Evolutionary conservation across 352 stramenopile genomes (phyloP), one percentile per base, ranked within the genome.

Genomic region (Elongisporangium anandrum): DNA sequence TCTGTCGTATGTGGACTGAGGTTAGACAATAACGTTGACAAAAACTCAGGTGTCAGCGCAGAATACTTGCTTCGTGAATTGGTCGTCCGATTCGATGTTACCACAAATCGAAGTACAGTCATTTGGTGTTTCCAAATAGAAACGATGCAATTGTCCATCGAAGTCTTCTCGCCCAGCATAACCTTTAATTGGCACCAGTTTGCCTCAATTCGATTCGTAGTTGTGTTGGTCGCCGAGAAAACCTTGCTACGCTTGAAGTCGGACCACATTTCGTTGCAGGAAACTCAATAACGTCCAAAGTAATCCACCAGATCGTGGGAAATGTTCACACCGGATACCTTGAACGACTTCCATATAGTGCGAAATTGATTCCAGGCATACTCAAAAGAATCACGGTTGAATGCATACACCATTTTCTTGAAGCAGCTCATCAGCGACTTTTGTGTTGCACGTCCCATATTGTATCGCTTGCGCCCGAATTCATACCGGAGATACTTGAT

Each of bases 171-270:
- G 13, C 9, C 9, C 29, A 21, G 49, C 15, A 54, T 34, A 48
- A 45, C 5, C 45, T 65, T 65, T 3, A 65, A 19, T 29, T 60
- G 59, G 47, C 39, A 47, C 53, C 53, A 65, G 20, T 56, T 57
- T 0, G 24, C 22, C 39, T 60, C 59, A 20, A 60, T 52, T 13
- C 59, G n/a, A 22, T 60, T 65, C 3, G 52, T 65, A 9, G 59
- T 65, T 0, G 59, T 59, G 16, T 65, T 65, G 3, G 45, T 49
- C 15, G 53, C 51, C 8, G 59, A 53, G 20, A 65, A 65, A 20
- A 34, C 34, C 9, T 21, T 34, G 0, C 19, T n/a, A 1, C 59
- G 59, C 17, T 12, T 48, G 22, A 59, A 56, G 20, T 57, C 34
- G 3, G 47, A 24, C 52, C 53, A 65, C 59, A 59, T 64, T 5